phyloP scores from a whole-genome alignment of 2,329 filamentous ascomycete genomes.

The Fusarium sp. region DNA sequence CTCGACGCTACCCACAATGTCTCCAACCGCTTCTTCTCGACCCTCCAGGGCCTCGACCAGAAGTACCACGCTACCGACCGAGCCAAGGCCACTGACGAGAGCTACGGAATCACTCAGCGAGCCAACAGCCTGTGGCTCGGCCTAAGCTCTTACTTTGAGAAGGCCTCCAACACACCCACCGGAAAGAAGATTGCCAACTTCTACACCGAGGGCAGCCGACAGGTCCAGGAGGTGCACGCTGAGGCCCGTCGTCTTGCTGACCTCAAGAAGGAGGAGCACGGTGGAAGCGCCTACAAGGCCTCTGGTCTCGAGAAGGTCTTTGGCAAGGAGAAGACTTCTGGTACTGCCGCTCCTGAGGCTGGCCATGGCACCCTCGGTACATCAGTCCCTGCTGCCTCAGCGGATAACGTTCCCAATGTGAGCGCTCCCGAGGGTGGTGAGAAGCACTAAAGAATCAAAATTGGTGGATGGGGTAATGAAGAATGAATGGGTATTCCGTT shows the following conservation, averaged over 20 bases:
- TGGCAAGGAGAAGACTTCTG: constrained; percentile 64
- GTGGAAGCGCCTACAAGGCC: constrained; percentile 72
- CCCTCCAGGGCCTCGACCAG: constrained; percentile 82
- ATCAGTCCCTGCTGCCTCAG: constrained; percentile 42
- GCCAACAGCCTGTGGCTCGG: constrained; percentile 76
- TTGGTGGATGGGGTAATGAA: constrained; percentile 14
- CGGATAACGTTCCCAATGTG: constrained; percentile 41
- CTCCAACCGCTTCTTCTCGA: constrained; percentile 82
- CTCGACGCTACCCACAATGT: constrained; percentile 93
- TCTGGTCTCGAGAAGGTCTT: constrained; percentile 71
- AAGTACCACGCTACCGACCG: constrained; percentile 92
- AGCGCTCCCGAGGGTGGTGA: constrained; percentile 47
- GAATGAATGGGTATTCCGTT: constrained; percentile 4
- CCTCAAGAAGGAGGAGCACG: constrained; percentile 80
- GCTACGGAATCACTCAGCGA: constrained; percentile 84
- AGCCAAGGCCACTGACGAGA: constrained; percentile 86
- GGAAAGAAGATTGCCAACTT: constrained; percentile 91
- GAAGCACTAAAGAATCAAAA: constrained; percentile 35
- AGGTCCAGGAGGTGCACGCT: constrained; percentile 93
- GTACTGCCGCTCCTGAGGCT: constrained; percentile 36
- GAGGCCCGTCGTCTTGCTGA: constrained; percentile 92
- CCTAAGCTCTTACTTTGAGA: constrained; percentile 92
- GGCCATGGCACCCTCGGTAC: constrained; percentile 34
- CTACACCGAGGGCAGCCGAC: constrained; percentile 87
- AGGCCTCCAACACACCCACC: constrained; percentile 88